Evolutionary conservation across 2,329 filamentous ascomycete genomes (phyloP).

Genomic region (Leptoxyphium fumago): DNA sequence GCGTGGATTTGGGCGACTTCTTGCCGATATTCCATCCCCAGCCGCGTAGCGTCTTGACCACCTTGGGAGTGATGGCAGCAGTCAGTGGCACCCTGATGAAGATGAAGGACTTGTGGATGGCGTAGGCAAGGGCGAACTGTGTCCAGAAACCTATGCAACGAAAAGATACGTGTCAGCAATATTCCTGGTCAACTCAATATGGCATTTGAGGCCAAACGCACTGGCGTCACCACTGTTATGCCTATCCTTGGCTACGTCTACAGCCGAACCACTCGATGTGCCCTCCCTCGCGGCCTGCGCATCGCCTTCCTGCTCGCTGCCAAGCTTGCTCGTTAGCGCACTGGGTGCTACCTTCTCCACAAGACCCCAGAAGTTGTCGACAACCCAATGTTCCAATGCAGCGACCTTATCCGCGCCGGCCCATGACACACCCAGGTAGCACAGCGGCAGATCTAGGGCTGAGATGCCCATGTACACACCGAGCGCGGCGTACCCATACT

Average conservation of each 20-base stretch:
- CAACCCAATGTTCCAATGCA: slow-evolving; percentile 52
- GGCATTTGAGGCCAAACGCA: background rate
- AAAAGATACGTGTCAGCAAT: background rate
- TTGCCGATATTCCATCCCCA: slow-evolving; percentile 97
- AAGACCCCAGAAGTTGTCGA: slow-evolving; percentile 42
- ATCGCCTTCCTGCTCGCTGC: slow-evolving; percentile 34
- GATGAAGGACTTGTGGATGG: slow-evolving; percentile 95
- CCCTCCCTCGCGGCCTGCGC: slow-evolving; percentile 15
- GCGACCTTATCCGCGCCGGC: slow-evolving; percentile 80
- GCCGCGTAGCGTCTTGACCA: slow-evolving; percentile 72
- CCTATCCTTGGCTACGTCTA: slow-evolving; percentile 11
- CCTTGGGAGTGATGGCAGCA: slow-evolving; percentile 77
- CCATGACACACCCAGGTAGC: slow-evolving; percentile 71
- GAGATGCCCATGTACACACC: slow-evolving; percentile 81
- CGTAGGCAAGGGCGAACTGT: slow-evolving; percentile 83
- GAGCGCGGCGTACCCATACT: slow-evolving; percentile 87
- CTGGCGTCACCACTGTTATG: slow-evolving; percentile 10
- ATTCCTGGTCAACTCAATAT: background rate
- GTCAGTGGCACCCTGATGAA: slow-evolving; percentile 89
- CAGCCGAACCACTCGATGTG: slow-evolving; percentile 6
- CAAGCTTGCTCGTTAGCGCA: slow-evolving; percentile 27
- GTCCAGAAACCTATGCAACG: slow-evolving; percentile 50
- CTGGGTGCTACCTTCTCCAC: slow-evolving; percentile 47
- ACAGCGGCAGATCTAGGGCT: slow-evolving; percentile 84
- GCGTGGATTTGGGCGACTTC: slow-evolving; percentile 14